Percentiles rank a stretch among this genome's conserved stretches.
These are phyloP conservation scores for Camillea tinctor DNA, from an alignment of 2,329 filamentous ascomycete species.

Conservation along the genomic window DNA sequence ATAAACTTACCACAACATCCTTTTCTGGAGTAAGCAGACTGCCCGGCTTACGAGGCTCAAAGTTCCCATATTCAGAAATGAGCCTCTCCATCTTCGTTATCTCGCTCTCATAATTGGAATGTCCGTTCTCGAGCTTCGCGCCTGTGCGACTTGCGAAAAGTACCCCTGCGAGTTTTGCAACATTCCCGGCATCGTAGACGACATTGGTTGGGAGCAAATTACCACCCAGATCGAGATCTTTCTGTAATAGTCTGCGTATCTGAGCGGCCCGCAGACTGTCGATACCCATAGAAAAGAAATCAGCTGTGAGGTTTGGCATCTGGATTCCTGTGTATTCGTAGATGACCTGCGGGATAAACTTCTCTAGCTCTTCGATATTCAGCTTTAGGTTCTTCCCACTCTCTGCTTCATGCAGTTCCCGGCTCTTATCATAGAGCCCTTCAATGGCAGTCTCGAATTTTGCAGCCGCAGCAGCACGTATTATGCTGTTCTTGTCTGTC, in stretches of 20 bases:
- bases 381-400: slow-evolving; percentile 15
- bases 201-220: slow-evolving; percentile 36
- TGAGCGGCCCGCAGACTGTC: slow-evolving; percentile 48
- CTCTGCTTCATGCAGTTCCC: neutral
- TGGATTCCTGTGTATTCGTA: slow-evolving; percentile 32
- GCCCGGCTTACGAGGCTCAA: slow-evolving; percentile 26
- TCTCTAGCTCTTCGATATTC: slow-evolving; percentile 30
- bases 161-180: slow-evolving; percentile 35
- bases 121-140: slow-evolving; percentile 16
- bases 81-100: slow-evolving; percentile 32
- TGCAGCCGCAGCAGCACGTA: slow-evolving; percentile 39
- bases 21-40: slow-evolving; percentile 9
- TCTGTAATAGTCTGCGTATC: slow-evolving; percentile 40
- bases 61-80: slow-evolving; percentile 45
- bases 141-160: slow-evolving; percentile 31
- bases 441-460: slow-evolving; percentile 33
- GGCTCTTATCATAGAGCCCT: slow-evolving; percentile 32
- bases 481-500: slow-evolving; percentile 48
- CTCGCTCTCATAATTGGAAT: slow-evolving; percentile 33
- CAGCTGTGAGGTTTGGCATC: slow-evolving; percentile 31
- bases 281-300: slow-evolving; percentile 45
- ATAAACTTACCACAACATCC: slow-evolving; percentile 23
- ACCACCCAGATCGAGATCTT: slow-evolving; percentile 36
- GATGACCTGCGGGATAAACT: slow-evolving; percentile 32
- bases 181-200: slow-evolving; percentile 42